A percentile compares a stretch with the other conserved stretches of the same genome.
phyloP scores from a whole-genome alignment of 768 basidiomycete genomes.

The Leccinum uliginosum region DNA sequence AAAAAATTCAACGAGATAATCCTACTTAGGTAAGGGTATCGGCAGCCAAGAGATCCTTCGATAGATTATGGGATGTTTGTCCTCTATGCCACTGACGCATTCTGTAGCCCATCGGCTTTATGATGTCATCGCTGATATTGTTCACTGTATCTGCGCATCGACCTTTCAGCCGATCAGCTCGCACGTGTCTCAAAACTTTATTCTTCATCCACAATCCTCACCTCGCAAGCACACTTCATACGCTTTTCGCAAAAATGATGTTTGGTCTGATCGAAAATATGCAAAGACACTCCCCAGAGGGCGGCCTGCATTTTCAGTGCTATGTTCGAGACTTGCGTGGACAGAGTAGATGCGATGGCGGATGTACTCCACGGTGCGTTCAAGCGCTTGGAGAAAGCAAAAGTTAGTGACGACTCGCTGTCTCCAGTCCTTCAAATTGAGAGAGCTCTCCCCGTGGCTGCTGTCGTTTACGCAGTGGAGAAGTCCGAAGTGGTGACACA shows the following conservation, averaged over 20 bases:
- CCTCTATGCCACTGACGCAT: conserved; percentile 2
- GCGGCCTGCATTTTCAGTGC: conserved; percentile 65
- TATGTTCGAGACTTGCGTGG: conserved; percentile 79
- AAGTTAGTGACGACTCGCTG: conserved; percentile 34
- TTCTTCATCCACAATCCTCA: conserved; percentile 87
- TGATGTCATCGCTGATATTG: conserved; percentile 85
- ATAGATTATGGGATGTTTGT: conserved; percentile 33
- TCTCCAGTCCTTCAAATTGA: conserved; percentile 72
- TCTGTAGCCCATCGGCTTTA: conserved; percentile 69
- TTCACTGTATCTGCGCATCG: conserved; percentile 86
- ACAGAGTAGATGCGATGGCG: conserved; percentile 79
- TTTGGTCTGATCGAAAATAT: conserved; percentile 85
- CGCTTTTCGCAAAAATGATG: conserved; percentile 89
- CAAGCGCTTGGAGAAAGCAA: conserved; percentile 44
- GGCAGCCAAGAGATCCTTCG: conserved; percentile 83
- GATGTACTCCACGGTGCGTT: conserved; percentile 47
- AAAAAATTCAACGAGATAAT: conserved; percentile 89
- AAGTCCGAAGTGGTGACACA: conserved; percentile 77
- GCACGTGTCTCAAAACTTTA: conserved; percentile 78
- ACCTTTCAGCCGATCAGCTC: conserved; percentile 76
- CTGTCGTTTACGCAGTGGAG: conserved; percentile 73
- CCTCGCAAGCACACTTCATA: conserved; percentile 75
- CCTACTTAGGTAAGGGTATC: conserved; percentile 77
- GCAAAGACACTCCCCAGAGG: conserved; percentile 65
- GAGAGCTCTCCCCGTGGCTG: conserved; percentile 76